Evolutionary conservation across 768 basidiomycete genomes (phyloP).

Genomic region (Tulasnella sp.): DNA sequence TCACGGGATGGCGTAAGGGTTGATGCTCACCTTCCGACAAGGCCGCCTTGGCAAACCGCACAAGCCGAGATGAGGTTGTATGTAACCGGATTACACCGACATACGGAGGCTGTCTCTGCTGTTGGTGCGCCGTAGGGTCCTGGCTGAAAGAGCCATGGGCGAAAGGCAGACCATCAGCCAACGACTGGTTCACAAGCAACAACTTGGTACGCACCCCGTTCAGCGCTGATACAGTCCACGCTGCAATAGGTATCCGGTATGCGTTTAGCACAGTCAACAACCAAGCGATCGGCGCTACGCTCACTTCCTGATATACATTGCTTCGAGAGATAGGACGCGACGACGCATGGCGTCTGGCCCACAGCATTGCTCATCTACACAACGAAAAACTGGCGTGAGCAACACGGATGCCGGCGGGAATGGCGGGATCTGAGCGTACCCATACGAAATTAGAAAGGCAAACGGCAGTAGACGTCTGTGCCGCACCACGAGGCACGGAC

Average conservation of each 20-base stretch:
- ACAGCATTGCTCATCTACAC: slow-evolving; percentile 4
- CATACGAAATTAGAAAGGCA: background rate
- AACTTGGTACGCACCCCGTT: slow-evolving; percentile 1
- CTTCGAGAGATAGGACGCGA: slow-evolving; percentile 1
- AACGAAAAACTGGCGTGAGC: background rate
- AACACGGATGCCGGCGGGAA: background rate
- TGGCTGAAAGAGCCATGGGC: background rate
- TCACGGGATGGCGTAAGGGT: background rate
- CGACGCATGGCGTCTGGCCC: slow-evolving; percentile 3
- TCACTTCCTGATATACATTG: slow-evolving; percentile 1
- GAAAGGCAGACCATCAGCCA: too few species aligned
- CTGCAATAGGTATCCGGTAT: background rate
- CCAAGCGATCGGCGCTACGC: background rate
- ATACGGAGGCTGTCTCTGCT: background rate
- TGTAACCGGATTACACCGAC: slow-evolving; percentile 9
- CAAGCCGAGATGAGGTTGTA: slow-evolving; percentile 13
- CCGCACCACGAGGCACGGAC: background rate
- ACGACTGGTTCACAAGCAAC: background rate
- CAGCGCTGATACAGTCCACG: background rate
- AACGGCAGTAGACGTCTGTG: background rate
- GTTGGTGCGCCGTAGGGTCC: slow-evolving; percentile 9
- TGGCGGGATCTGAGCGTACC: background rate
- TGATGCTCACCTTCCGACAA: background rate
- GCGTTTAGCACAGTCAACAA: background rate
- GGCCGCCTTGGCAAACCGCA: slow-evolving; percentile 6